Base-by-base conservation (phyloP, 2,329 filamentous ascomycete species). In the Diatrype stigma region DNA sequence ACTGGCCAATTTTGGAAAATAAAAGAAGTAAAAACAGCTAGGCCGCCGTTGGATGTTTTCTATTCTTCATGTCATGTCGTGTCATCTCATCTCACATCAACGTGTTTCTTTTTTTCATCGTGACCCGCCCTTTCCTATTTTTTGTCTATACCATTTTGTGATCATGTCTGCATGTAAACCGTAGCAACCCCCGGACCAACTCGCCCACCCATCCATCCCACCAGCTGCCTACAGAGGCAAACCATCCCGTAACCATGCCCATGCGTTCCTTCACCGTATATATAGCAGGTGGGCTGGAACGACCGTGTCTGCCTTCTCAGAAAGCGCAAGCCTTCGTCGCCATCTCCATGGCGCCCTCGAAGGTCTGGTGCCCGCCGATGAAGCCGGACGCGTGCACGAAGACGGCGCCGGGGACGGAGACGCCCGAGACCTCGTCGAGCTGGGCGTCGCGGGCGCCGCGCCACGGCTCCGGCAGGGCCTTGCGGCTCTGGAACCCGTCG, bases 301-400 rank as follows among this genome's bases (percentile, higher is more conserved):
- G 16, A 2, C 6, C 7, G 22, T 26, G 16, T 8, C 6, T 26
- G n/a, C 14, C 16, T 17, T 28, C 28, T 56, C 63, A 74, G 49
- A 69, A 60, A 35, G 72, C 81, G 56, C 90, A 73, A 2, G 88
- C 87, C 77, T 88, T 90, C 69, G 79, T 73, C 4, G 92, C 91
- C 90, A 97, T 96, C 51, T 85, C 83, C 67, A 90, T 80, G 23
- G 85, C 92, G 28, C 94, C 94, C 55, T 96, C 90, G 63, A 89
- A 94, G 0, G 88, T 95, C 78, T 89, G 87, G 72, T 96, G 95
- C 2, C 94, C 94, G 17, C 94, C 94, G 65, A 97, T 97, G 73
- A 99, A 99, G 26, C 94, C 94, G 48, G 87, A 86, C 3, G 92
- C 92, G 68, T 99, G 94, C 28, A 96, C 88, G 68, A 99, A 99